Conservation (phyloP, 352 stramenopile species). For the Phytophthora capsici region DNA sequence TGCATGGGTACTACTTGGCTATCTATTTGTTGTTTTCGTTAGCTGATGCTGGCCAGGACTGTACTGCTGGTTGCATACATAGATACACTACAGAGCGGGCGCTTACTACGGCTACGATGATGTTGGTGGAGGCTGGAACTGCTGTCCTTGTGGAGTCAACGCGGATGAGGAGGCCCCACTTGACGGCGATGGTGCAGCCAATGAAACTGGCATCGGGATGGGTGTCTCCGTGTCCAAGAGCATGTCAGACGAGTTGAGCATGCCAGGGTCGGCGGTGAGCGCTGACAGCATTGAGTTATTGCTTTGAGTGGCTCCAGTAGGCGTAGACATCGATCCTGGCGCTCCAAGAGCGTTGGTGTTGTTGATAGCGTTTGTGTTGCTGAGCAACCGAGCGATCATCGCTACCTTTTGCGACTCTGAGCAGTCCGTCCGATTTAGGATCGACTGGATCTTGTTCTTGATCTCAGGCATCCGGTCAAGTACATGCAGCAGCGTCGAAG, state of each 20-base stretch:
- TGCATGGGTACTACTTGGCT: constrained; percentile 20
- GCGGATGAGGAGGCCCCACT: constrained; percentile 38
- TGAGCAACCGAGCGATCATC: constrained; percentile 87
- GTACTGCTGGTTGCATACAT: constrained; percentile 27
- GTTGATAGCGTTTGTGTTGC: constrained; percentile 84
- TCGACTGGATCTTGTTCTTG: constrained; percentile 91
- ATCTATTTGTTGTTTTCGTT: constrained; percentile 42
- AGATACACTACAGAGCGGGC: constrained; percentile 30
- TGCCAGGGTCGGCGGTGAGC: constrained; percentile 31
- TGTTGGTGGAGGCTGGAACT: constrained; percentile 27
- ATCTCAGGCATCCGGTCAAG: constrained; percentile 89
- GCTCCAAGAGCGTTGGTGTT: constrained; percentile 39
- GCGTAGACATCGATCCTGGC: neutral
- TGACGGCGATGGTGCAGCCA: constrained; percentile 28
- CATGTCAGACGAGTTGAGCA: constrained; percentile 43
- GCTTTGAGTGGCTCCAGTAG: constrained; percentile 10
- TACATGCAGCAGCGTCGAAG: constrained; percentile 80
- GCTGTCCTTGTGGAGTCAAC: constrained; percentile 23
- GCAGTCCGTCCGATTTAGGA: constrained; percentile 84
- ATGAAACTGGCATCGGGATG: constrained; percentile 54
- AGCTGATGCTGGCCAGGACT: constrained; percentile 9
- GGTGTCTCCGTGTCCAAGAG: constrained; percentile 56
- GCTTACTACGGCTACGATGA: constrained; percentile 27
- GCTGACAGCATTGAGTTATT: constrained; percentile 35
- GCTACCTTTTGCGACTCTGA: constrained; percentile 90